Evolutionary conservation across 805 yeast species (phyloP).

Genomic region (Saccharomycopsis selenospora): DNA sequence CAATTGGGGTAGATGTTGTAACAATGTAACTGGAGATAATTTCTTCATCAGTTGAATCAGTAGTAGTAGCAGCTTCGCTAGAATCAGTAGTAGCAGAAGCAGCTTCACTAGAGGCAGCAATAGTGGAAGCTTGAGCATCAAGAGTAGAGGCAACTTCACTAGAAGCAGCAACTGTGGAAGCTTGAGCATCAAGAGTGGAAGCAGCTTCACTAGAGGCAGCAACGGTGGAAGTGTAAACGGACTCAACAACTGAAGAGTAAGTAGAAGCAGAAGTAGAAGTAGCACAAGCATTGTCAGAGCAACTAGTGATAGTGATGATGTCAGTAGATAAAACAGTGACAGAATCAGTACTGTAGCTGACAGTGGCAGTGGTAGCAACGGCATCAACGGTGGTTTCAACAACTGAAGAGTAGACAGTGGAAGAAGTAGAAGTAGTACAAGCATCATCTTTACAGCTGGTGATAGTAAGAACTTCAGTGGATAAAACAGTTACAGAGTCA

Average conservation of each 20-base stretch:
- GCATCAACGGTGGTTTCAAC: constrained; percentile 9
- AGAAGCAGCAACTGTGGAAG: constrained; percentile 11
- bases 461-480: constrained; percentile 19
- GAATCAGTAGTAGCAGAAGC: constrained; percentile 16
- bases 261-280: constrained; percentile 4
- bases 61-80: background rate
- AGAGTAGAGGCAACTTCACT: constrained; percentile 21
- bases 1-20: constrained; percentile 23
- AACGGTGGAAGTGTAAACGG: constrained; percentile 5
- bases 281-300: constrained; percentile 12
- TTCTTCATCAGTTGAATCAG: background rate
- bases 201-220: constrained; percentile 18
- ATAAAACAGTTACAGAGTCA: background rate
- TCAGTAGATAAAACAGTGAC: constrained; percentile 1
- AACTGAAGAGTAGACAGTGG: background rate
- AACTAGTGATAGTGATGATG: constrained; percentile 22
- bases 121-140: constrained; percentile 19
- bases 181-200: constrained; percentile 22
- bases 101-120: constrained; percentile 21
- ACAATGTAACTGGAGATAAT: background rate
- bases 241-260: background rate
- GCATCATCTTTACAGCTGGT: constrained; percentile 23
- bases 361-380: constrained; percentile 9
- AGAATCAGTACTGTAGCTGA: constrained; percentile 7
- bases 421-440: constrained; percentile 1